These are phyloP conservation scores for Vinca minor DNA, from an alignment of 257 asterid species.

Conservation along the genomic window DNA sequence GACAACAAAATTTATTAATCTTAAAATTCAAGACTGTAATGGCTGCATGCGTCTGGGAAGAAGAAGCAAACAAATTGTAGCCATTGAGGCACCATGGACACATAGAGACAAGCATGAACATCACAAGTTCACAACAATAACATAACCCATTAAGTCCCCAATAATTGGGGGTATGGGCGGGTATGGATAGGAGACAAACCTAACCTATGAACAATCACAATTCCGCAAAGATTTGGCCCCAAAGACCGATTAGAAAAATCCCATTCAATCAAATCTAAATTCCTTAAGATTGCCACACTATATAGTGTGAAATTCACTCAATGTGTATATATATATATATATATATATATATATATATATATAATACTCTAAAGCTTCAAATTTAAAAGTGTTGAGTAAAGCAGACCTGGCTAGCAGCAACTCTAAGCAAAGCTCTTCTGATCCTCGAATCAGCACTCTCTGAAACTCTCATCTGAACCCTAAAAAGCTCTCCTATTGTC, in stretches of 20 bases:
- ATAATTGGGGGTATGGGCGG: too few species aligned
- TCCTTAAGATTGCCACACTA: not conserved
- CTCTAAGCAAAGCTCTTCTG: constrained; percentile 86
- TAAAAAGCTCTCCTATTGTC: constrained; percentile 84
- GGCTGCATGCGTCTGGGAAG: not conserved
- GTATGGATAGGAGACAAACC: too few species aligned
- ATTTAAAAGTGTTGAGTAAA: constrained; percentile 11
- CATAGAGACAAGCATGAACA: not conserved
- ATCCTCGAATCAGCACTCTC: constrained; percentile 75
- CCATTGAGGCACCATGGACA: not conserved
- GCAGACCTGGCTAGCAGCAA: constrained; percentile 89
- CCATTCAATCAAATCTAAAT: not conserved
- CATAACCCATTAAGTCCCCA: too few species aligned
- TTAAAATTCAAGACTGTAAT: not conserved
- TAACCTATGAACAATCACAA: too few species aligned
- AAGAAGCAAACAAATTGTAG: constrained; percentile 7
- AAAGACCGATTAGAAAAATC: not conserved
- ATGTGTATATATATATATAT: not conserved
- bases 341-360: too few species aligned
- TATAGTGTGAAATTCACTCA: not conserved
- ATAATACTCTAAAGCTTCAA: not conserved
- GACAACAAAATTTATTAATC: not conserved
- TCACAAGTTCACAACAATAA: too few species aligned
- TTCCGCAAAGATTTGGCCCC: not conserved
- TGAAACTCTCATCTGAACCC: constrained; percentile 76